Evolutionary conservation across 176 grass and related monocot genomes (phyloP).

Genomic region (Cocos nucifera): DNA sequence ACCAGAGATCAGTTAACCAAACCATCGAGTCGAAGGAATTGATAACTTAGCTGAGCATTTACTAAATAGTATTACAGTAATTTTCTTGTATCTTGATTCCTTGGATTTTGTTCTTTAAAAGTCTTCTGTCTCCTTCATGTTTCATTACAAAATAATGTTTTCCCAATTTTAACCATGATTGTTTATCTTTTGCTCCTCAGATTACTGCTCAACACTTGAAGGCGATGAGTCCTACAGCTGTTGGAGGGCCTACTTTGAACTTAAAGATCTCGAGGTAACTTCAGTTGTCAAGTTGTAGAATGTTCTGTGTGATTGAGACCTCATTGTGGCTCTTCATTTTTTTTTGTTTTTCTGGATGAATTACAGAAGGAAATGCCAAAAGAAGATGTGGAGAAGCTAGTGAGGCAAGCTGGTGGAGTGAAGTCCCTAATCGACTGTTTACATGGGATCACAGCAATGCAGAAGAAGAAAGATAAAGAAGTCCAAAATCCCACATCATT

Average conservation of each 20-base stretch:
- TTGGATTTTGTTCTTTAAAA: too few species aligned
- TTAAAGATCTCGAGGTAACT: conserved; percentile 65
- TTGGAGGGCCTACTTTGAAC: conserved; percentile 89
- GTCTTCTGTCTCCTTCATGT: conserved; percentile 1
- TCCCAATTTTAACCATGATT: background rate
- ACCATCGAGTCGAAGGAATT: too few species aligned
- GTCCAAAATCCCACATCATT: background rate
- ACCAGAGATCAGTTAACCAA: too few species aligned
- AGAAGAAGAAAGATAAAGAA: conserved; percentile 42
- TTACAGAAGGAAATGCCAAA: conserved; percentile 26
- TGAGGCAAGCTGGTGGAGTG: conserved; percentile 36
- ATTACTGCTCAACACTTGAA: conserved; percentile 70
- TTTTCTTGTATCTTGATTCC: too few species aligned
- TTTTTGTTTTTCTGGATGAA: background rate
- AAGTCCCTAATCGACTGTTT: conserved; percentile 43
- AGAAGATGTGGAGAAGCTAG: conserved; percentile 19
- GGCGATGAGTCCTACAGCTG: conserved; percentile 79
- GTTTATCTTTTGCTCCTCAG: conserved; percentile 32
- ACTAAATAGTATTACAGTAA: too few species aligned
- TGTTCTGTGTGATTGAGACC: too few species aligned
- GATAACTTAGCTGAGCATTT: too few species aligned
- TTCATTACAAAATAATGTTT: background rate
- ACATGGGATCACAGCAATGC: conserved; percentile 34
- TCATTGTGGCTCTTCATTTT: too few species aligned
- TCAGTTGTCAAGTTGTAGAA: background rate